phyloP scores from a whole-genome alignment of 169 alveolate genomes.

The Amoebophrya sp. region DNA sequence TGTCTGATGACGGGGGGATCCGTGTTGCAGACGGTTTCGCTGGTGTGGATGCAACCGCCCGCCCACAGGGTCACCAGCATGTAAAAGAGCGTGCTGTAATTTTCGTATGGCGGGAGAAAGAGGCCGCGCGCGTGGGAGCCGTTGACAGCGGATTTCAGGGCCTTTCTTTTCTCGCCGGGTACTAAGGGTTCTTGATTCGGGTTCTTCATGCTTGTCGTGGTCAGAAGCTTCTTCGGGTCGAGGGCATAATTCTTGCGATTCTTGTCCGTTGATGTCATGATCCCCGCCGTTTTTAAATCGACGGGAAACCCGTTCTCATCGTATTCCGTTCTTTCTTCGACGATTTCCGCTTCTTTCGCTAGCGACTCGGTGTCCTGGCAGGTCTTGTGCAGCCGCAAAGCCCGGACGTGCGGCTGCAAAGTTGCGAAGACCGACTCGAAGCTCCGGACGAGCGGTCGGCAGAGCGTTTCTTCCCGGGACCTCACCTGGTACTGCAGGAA shows the following conservation, averaged over 20 bases:
- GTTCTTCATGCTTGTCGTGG: too few species aligned
- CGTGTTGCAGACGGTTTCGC: neutral
- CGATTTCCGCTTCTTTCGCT: neutral
- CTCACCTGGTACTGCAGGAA: neutral
- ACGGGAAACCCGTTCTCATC: too few species aligned
- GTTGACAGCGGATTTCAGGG: too few species aligned
- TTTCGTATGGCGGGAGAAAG: neutral
- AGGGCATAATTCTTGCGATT: too few species aligned
- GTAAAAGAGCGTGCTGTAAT: neutral
- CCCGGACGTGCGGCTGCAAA: conserved; percentile 4
- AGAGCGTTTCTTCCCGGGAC: neutral
- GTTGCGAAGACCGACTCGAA: neutral
- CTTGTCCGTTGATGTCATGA: too few species aligned
- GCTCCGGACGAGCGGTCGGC: conserved; percentile 21
- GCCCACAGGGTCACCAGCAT: neutral
- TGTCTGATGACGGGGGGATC: neutral
- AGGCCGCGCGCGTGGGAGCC: neutral
- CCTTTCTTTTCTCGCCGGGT: too few species aligned
- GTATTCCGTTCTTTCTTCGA: too few species aligned
- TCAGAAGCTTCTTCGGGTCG: too few species aligned
- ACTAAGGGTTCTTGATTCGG: too few species aligned
- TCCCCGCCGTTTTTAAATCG: too few species aligned
- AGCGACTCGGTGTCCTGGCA: neutral
- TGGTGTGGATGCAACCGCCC: neutral
- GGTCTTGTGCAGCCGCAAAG: neutral